Evolutionary conservation across 2,329 filamentous ascomycete genomes (phyloP).

Genomic region (Aureobasidium zeae): DNA sequence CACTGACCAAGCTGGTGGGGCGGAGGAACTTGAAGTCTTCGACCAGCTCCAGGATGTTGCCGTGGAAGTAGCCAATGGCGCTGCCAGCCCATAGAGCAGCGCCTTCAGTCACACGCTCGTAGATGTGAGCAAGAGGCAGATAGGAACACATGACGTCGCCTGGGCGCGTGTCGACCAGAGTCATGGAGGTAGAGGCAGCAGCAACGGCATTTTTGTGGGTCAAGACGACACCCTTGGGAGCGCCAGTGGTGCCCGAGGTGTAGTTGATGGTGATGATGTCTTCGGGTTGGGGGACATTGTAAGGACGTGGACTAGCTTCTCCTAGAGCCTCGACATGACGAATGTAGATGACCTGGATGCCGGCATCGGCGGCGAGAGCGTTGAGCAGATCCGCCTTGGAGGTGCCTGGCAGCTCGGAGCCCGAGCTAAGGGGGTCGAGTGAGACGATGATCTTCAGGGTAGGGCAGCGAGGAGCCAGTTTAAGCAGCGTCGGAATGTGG

Average conservation of each 20-base stretch:
- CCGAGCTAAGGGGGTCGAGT: slow-evolving; percentile 70
- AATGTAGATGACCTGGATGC: slow-evolving; percentile 71
- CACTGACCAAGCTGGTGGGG: slow-evolving; percentile 76
- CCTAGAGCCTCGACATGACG: slow-evolving; percentile 74
- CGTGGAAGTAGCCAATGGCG: slow-evolving; percentile 85
- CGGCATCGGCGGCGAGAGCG: slow-evolving; percentile 61
- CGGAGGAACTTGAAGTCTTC: slow-evolving; percentile 85
- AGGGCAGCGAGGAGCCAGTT: slow-evolving; percentile 68
- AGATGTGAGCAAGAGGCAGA: slow-evolving; percentile 89
- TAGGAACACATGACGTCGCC: slow-evolving; percentile 72
- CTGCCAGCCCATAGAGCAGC: slow-evolving; percentile 61
- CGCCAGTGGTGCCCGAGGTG: slow-evolving; percentile 75
- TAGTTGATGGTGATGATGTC: slow-evolving; percentile 88
- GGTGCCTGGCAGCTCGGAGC: slow-evolving; percentile 59
- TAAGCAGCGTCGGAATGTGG: slow-evolving; percentile 73
- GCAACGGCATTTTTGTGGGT: slow-evolving; percentile 75
- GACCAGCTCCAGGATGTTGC: slow-evolving; percentile 73
- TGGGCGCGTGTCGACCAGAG: slow-evolving; percentile 42
- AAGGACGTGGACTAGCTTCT: slow-evolving; percentile 56
- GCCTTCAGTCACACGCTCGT: slow-evolving; percentile 76
- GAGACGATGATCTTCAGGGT: slow-evolving; percentile 79
- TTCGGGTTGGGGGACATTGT: slow-evolving; percentile 61
- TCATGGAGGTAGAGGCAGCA: slow-evolving; percentile 53
- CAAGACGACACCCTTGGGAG: slow-evolving; percentile 74
- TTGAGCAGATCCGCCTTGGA: slow-evolving; percentile 74